phyloP scores from a whole-genome alignment of 2,329 filamentous ascomycete species.

The Mycosphaerella arachidis region DNA sequence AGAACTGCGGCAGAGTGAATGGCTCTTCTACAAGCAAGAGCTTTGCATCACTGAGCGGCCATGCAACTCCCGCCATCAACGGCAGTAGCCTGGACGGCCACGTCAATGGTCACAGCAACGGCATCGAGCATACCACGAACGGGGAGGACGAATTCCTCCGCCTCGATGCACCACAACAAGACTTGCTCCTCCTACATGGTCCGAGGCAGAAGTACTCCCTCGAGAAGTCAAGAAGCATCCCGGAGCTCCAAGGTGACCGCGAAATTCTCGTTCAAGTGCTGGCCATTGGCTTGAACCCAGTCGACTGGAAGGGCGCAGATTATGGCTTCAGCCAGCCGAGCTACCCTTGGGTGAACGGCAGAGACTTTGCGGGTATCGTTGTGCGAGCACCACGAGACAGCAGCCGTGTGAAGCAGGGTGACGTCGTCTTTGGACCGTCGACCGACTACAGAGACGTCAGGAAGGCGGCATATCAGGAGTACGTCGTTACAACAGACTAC shows the following conservation, averaged over 20 bases:
- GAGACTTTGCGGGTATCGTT: constrained; percentile 65
- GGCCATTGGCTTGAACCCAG: constrained; percentile 68
- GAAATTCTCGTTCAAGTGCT: constrained; percentile 61
- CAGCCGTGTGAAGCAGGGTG: constrained; percentile 53
- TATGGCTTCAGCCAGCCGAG: constrained; percentile 66
- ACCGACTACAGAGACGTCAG: constrained; percentile 70
- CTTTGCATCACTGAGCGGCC: constrained; percentile 18
- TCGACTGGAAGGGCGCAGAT: constrained; percentile 68
- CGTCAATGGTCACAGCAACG: constrained; percentile 17
- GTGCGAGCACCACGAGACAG: constrained; percentile 43
- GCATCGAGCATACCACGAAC: constrained; percentile 6
- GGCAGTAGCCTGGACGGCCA: constrained; percentile 20
- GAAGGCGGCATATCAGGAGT: constrained; percentile 69
- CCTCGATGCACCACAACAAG: constrained; percentile 31
- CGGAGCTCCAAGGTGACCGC: constrained; percentile 34
- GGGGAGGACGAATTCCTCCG: constrained; percentile 30
- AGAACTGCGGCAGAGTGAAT: constrained; percentile 24
- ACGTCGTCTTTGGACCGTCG: constrained; percentile 60
- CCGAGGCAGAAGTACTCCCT: constrained; percentile 34
- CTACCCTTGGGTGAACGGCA: constrained; percentile 64
- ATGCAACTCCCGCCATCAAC: constrained; percentile 14
- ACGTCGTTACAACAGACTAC: constrained; percentile 59
- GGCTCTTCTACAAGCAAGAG: constrained; percentile 9
- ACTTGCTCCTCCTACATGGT: constrained; percentile 33
- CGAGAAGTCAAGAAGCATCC: constrained; percentile 28